Evolutionary conservation across 768 basidiomycete genomes (phyloP), one percentile per base, ranked within the genome.

Genomic region (Chiua virens): DNA sequence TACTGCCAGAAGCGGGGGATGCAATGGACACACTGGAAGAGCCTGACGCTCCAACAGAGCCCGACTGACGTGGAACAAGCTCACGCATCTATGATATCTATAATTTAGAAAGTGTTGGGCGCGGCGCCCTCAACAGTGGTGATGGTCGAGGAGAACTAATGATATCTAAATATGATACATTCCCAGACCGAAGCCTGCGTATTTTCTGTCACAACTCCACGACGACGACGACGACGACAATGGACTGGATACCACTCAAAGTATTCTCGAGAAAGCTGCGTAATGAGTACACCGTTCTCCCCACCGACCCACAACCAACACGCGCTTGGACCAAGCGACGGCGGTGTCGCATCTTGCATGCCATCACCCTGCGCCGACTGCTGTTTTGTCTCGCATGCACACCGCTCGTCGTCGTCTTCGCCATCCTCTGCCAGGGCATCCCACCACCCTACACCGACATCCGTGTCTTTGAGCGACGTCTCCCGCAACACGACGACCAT

Each of bases 391-490:
- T 71, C 25, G 45, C 59, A 8, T 49, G 55, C 9, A 20, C 61
- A 0, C 61, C 60, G 0, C 36, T 73, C 20, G 17, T 74, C 35
- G 50, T 59, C 40, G 8, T 73, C n/a, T 45, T 62, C 10, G 60
- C 68, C 28, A 51, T 77, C 9, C 45, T 70, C 45, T 60, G 50
- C 27, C 70, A 67, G 41, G 76, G 75, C 13, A 56, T 76, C 1
- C 75, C 76, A 9, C 74, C 75, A 2, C 67, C 56, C 21, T 77
- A 71, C 50, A 41, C 62, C 22, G 70, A 74, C 47, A 62, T 75
- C 7, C 65, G 74, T 0, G 27, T 37, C 1, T 75, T 65, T 28
- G 73, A 77, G 50, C 55, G 61, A 8, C 55, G 52, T 7, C 67
- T 77, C 0, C 73, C 76, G 0, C 76, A 78, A 28, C 74, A 78